Base-by-base conservation (phyloP, 768 basidiomycete genomes). In the Sutorius australiensis region DNA sequence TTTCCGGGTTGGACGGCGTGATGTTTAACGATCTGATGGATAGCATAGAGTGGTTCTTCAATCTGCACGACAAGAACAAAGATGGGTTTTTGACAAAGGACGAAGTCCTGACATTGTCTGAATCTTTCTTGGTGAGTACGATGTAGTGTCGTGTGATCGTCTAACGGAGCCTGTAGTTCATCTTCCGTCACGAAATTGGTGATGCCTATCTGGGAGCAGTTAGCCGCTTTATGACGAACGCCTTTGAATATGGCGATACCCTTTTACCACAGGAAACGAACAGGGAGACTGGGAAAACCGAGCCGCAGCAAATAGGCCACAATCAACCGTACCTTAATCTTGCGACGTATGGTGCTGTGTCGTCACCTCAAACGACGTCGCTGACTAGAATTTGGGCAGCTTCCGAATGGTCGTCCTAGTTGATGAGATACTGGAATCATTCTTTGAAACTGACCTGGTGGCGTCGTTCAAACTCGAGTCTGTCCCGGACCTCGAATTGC, bases 351-450 rank as follows among this genome's bases (percentile, higher is more conserved):
- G 84, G 62, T 37, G 30, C 27, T 24, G 14, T 24, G 17, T 19
- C 46, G 11, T 13, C 17, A 38, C 36, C 13, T 19, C 8, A n/a
- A 40, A 42, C 46, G 24, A 47, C 43, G 43, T 65, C 45, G 49
- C 48, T 56, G 30, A 63, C 16, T 40, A 14, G 14, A n/a, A 34
- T 53, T 13, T 7, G 24, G 28, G 14, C 59, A 92, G 92, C 8
- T 99, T 99, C 83, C 86, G 97, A 7, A 99, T 98, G 97, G 95
- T 98, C 37, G 89, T 99, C 5, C 79, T 99, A 9, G 95, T 95
- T 1, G 97, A 98, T 59, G 95, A 98, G 67, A 78, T 98, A 27
- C 80, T 99, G 24, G 97, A 99, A 67, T 87, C 89, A 1, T 99
- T 99, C 79, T 99, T 98, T 62, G 94, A 93, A 63, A 82, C 87